Conservation (phyloP, 2,329 filamentous ascomycete genomes). For the Colletotrichum sp. region DNA sequence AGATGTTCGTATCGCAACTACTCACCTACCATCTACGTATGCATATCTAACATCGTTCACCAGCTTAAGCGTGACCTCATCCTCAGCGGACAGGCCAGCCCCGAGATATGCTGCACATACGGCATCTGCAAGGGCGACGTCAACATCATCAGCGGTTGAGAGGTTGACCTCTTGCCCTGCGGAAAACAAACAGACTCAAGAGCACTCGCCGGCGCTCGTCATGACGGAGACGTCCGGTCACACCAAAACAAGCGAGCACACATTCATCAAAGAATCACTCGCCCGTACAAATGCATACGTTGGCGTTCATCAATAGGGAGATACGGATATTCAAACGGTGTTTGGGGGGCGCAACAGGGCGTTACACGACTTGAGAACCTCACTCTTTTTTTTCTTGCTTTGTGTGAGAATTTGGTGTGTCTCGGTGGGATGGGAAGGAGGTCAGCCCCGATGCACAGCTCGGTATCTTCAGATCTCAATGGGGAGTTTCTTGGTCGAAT, state of each 20-base stretch:
- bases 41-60: slow-evolving; percentile 2
- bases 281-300: background rate
- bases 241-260: background rate
- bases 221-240: background rate
- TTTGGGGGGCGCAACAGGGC: background rate
- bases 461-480: background rate
- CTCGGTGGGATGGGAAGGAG: background rate
- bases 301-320: background rate
- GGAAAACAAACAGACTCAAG: slow-evolving; percentile 3
- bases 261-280: background rate
- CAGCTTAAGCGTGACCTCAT: slow-evolving; percentile 47
- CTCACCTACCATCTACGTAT: background rate
- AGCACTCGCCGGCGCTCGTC: slow-evolving; percentile 5
- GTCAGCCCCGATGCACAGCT: background rate
- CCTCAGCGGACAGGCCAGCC: slow-evolving; percentile 49
- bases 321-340: background rate
- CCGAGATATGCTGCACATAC: slow-evolving; percentile 60
- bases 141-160: slow-evolving; percentile 48
- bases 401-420: background rate
- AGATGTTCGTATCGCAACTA: slow-evolving; percentile 35
- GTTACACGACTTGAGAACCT: background rate
- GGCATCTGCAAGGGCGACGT: slow-evolving; percentile 57
- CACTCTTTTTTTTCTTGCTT: background rate
- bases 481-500: background rate
- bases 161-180: background rate